Base-by-base conservation (phyloP, 176 grass and related monocot genomes). In the Eleusine coracana region DNA sequence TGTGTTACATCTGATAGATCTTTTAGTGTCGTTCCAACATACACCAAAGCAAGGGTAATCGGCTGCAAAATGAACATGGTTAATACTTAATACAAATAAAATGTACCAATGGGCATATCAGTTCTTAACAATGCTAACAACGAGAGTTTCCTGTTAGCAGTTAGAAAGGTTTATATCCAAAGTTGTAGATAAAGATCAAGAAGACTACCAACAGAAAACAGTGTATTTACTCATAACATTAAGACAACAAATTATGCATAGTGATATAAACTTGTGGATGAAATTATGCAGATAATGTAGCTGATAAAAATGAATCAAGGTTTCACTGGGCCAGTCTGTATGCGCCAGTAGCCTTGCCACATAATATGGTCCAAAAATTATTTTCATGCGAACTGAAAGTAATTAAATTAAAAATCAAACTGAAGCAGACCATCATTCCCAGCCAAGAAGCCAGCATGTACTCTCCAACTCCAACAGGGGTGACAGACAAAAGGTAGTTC, bases 361-460 rank as follows among this genome's bases (percentile, higher is more conserved):
- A 68, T 14, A 36, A 40, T 50, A 51, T 61, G 62, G 16, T 55
- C 50, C 28, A 51, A 54, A 51, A 3, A 52, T 42, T 34, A 55
- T 44, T 56, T 2, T 69, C 18, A 21, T n/a, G 11, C 37, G 7
- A n/a, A 42, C 7, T 69, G 21, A 38, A 62, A 78, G 49, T 50
- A 71, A 31, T 12, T 42, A 71, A 73, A 50, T 50, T 18, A 27
- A 80, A 75, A 65, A 68, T 51, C 13, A 84, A 83, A 50, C 11
- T 16, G 48, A 83, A 89, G 68, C 74, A 39, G 96, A 99, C 97
- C 97, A 99, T 96, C 97, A 99, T 99, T 71, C 97, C 97, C 60
- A 99, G 61, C 97, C 97, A 99, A 83, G 97, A 94, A 80, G 97
- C 97, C 40, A 99, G 69, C 91, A 99, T 99, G 85, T 96, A 99